phyloP scores from a whole-genome alignment of 2,329 filamentous ascomycete species.

The Blastomyces percursus region DNA sequence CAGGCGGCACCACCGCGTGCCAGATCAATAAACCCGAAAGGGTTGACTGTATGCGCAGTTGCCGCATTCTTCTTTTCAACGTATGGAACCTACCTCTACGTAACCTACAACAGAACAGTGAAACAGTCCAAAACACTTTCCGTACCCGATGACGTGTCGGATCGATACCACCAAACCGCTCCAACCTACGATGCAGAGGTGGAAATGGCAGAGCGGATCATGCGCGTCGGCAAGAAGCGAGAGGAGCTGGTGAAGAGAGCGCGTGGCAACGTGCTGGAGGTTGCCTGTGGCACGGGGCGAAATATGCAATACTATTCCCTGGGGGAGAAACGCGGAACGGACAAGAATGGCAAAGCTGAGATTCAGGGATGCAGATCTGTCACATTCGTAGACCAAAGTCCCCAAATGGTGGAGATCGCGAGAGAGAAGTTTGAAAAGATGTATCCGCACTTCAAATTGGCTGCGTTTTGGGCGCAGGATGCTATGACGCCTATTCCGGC shows the following conservation, averaged over 20 bases:
- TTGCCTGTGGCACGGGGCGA: conserved; percentile 41
- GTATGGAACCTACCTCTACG: conserved; percentile 36
- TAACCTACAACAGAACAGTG: conserved; percentile 31
- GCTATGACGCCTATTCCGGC: conserved; percentile 22
- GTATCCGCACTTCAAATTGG: conserved; percentile 24
- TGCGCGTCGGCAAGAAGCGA: conserved; percentile 33
- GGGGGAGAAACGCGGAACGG: conserved; percentile 24
- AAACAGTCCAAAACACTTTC: conserved; percentile 22
- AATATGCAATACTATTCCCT: conserved; percentile 39
- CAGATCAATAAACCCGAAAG: conserved; percentile 10
- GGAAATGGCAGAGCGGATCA: conserved; percentile 33
- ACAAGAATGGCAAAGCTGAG: conserved; percentile 22
- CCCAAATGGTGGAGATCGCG: conserved; percentile 38
- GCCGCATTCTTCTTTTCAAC: conserved; percentile 32
- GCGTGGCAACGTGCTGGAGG: conserved; percentile 39
- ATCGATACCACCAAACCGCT: conserved; percentile 37
- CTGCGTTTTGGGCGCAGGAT: conserved; percentile 28
- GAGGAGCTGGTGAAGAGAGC: conserved; percentile 33
- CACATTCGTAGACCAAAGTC: conserved; percentile 40
- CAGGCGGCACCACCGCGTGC: conserved; percentile 12
- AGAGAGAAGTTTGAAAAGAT: conserved; percentile 32
- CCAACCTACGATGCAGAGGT: conserved; percentile 37
- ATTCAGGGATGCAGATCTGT: conserved; percentile 31
- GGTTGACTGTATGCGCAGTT: conserved; percentile 30
- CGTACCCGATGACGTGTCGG: conserved; percentile 34